Percentiles rank a stretch among this genome's conserved stretches.
These are phyloP conservation scores for Neurospora intermedia DNA, from an alignment of 495 filamentous ascomycete species.

Conservation along the genomic window DNA sequence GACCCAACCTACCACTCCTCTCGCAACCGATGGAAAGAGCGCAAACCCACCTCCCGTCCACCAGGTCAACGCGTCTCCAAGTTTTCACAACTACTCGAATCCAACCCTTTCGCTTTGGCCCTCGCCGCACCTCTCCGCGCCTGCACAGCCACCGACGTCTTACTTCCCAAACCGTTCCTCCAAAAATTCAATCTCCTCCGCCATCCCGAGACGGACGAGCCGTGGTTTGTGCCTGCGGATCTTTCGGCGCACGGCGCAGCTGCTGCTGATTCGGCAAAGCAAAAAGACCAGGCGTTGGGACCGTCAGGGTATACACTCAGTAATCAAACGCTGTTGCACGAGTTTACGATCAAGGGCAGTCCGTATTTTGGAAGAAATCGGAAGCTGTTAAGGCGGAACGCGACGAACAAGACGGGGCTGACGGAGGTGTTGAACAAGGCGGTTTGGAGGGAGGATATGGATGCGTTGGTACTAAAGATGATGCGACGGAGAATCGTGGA, in stretches of 20 bases:
- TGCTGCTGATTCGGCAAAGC: neutral
- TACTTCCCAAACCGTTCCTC: slow-evolving; percentile 54
- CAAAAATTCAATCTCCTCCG: slow-evolving; percentile 47
- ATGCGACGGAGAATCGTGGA: slow-evolving; percentile 41
- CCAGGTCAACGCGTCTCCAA: neutral
- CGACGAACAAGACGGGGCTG: neutral
- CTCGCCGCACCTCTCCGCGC: slow-evolving; percentile 55
- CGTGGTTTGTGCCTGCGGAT: slow-evolving; percentile 47
- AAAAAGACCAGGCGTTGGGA: neutral
- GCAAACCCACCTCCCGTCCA: neutral
- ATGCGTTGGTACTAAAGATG: slow-evolving; percentile 41
- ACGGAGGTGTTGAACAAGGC: slow-evolving; percentile 6
- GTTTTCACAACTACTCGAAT: neutral
- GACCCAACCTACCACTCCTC: neutral
- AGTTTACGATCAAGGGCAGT: neutral
- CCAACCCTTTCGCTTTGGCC: slow-evolving; percentile 31
- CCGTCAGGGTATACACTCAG: slow-evolving; percentile 6
- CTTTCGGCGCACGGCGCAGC: neutral
- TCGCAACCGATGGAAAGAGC: neutral
- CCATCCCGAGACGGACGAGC: slow-evolving; percentile 43
- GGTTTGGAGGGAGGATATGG: slow-evolving; percentile 61
- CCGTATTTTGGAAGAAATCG: neutral
- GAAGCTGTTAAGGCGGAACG: slow-evolving; percentile 6
- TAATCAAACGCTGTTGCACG: slow-evolving; percentile 6
- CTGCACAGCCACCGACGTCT: slow-evolving; percentile 45